Evolutionary conservation across 176 grass and related monocot species (phyloP), one percentile per base, ranked within the genome.

Genomic region (Microstegium vimineum): DNA sequence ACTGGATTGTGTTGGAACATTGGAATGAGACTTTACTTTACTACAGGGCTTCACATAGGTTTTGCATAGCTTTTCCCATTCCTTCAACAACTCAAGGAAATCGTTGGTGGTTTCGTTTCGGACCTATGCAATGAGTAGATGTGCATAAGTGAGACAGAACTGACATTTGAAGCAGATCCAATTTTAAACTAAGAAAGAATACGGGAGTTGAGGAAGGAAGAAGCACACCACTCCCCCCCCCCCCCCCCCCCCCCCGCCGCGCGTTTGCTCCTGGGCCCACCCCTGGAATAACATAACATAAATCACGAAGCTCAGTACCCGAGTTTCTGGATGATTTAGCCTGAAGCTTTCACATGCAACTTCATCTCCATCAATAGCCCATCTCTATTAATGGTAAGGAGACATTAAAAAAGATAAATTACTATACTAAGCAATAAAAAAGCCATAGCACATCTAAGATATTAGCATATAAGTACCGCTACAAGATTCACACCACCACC

Each of bases 11-110:
- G 73, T 66, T 67, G 62, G 72, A 81, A 70, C 22, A 0, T 74
- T 56, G 33, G 70, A 66, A 71, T 43, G 10, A 40, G 43, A 75
- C 18, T 77, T 74, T 49, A 74, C 20, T 49, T 87, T 85, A 82
- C 42, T 77, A 74, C 78, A 34, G 3, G 8, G 35, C 16, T 79
- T 84, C 41, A 81, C 59, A 81, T 94, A 93, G 20, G 59, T 85
- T 86, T 89, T 89, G 83, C 92, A 98, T n/a, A 98, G 69, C 15
- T 93, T 94, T 62, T 93, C 62, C 95, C 95, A 98, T 81, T 86
- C 90, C 85, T 82, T 91, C 66, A 98, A 72, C 81, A 98, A 86
- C 66, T 85, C 82, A 74, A 94, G 80, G 87, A 98, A 98, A 93
- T 98, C 95, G 63, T 94, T 76, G 3, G 72, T 81, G 47, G 70